Conservation (phyloP, 2,329 filamentous ascomycete species). For the Aspergillus fructus region DNA sequence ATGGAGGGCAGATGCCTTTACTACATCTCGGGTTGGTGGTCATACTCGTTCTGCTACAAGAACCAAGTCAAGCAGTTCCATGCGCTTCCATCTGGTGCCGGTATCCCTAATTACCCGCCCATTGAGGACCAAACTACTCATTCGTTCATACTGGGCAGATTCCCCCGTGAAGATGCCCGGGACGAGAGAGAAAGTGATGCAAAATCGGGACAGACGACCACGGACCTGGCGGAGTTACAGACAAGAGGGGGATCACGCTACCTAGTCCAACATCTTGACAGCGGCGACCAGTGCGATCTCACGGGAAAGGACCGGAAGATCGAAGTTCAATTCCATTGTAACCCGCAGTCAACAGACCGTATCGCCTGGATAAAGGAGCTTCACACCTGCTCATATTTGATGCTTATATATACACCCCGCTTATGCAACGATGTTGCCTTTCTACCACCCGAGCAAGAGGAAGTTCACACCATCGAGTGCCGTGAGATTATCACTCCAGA, state of each 20-base stretch:
- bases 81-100: slow-evolving; percentile 69
- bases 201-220: slow-evolving; percentile 31
- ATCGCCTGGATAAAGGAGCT: slow-evolving; percentile 94
- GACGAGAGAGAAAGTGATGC: slow-evolving; percentile 27
- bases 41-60: slow-evolving; percentile 91
- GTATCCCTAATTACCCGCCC: slow-evolving; percentile 67
- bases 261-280: slow-evolving; percentile 76
- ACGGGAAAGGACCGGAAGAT: slow-evolving; percentile 79
- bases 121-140: slow-evolving; percentile 72
- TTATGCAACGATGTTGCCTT: slow-evolving; percentile 88
- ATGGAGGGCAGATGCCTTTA: slow-evolving; percentile 82
- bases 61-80: slow-evolving; percentile 88
- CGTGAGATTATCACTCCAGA: slow-evolving; percentile 65
- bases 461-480: slow-evolving; percentile 75
- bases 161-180: slow-evolving; percentile 40
- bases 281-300: slow-evolving; percentile 81
- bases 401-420: slow-evolving; percentile 87
- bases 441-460: slow-evolving; percentile 73
- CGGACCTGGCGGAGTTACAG: slow-evolving; percentile 64
- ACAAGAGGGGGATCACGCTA: slow-evolving; percentile 82
- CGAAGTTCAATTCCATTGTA: slow-evolving; percentile 77
- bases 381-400: slow-evolving; percentile 85
- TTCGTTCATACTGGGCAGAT: slow-evolving; percentile 74
- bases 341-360: slow-evolving; percentile 70
- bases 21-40: slow-evolving; percentile 88